Conservation (phyloP, 1,284 basidiomycete species). For the Porodaedalea pini region DNA sequence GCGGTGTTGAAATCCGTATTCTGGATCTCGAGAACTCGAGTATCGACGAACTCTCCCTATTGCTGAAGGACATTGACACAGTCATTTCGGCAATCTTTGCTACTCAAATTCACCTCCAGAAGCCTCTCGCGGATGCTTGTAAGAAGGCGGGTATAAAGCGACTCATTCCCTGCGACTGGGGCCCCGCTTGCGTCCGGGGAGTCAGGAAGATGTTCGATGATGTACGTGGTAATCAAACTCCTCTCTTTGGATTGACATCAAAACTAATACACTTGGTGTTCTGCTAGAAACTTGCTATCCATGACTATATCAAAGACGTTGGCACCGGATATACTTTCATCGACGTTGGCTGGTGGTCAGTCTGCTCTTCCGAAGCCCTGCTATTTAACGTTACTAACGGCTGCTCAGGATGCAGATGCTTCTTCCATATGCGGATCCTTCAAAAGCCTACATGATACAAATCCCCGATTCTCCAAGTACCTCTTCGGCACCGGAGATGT, state of each 20-base stretch:
- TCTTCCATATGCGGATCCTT: neutral
- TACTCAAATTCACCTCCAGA: neutral
- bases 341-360: conserved; percentile 22
- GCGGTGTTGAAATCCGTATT: conserved; percentile 16
- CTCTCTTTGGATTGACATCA: neutral
- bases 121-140: conserved; percentile 8
- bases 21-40: conserved; percentile 3
- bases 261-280: neutral
- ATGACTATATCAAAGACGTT: conserved; percentile 10
- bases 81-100: conserved; percentile 9
- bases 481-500: conserved; percentile 13
- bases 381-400: too few relatives aligned
- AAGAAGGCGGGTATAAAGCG: conserved; percentile 19
- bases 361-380: neutral
- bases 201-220: conserved; percentile 3
- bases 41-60: neutral
- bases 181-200: conserved; percentile 10
- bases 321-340: conserved; percentile 21
- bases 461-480: neutral
- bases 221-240: neutral
- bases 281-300: conserved; percentile 16
- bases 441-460: neutral
- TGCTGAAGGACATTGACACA: conserved; percentile 7
- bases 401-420: conserved; percentile 6
- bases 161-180: conserved; percentile 20